Percentiles rank a stretch among this genome's conserved stretches.
These are phyloP conservation scores for Fonsecaea multimorphosa DNA, from an alignment of 2,329 filamentous ascomycete species.

Conservation along the genomic window DNA sequence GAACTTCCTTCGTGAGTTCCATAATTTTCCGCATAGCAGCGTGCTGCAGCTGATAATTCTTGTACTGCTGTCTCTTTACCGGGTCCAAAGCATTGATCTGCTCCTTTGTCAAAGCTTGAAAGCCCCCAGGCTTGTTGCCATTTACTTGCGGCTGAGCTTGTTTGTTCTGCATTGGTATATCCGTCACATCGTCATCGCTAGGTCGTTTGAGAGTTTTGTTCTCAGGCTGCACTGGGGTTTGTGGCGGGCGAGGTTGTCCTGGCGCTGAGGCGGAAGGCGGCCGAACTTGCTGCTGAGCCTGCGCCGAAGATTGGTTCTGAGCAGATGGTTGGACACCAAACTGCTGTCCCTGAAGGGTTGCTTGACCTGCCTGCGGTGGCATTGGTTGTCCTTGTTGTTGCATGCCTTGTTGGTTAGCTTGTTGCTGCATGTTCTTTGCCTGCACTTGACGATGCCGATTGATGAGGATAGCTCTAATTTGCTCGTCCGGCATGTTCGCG, in stretches of 20 bases:
- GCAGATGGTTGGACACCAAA: constrained; percentile 20
- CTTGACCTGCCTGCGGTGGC: constrained; percentile 27
- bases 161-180: constrained; percentile 37
- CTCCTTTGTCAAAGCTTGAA: constrained; percentile 33
- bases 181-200: constrained; percentile 54
- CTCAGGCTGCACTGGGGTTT: constrained; percentile 38
- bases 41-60: constrained; percentile 39
- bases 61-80: constrained; percentile 50
- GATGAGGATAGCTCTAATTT: constrained; percentile 34
- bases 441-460: constrained; percentile 32
- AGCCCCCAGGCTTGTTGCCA: constrained; percentile 12
- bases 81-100: constrained; percentile 47
- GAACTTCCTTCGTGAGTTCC: constrained; percentile 48
- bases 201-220: constrained; percentile 54
- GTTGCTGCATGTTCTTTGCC: constrained; percentile 31
- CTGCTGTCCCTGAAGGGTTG: constrained; percentile 23
- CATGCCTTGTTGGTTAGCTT: constrained; percentile 30
- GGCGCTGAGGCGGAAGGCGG: constrained; percentile 27
- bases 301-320: constrained; percentile 18
- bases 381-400: constrained; percentile 26
- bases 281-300: constrained; percentile 26
- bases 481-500: constrained; percentile 30
- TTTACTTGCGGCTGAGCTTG: constrained; percentile 20
- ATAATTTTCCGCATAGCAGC: constrained; percentile 47
- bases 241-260: constrained; percentile 27